phyloP scores from a whole-genome alignment of 2,329 filamentous ascomycete species.

The Chaetomium sp. region DNA sequence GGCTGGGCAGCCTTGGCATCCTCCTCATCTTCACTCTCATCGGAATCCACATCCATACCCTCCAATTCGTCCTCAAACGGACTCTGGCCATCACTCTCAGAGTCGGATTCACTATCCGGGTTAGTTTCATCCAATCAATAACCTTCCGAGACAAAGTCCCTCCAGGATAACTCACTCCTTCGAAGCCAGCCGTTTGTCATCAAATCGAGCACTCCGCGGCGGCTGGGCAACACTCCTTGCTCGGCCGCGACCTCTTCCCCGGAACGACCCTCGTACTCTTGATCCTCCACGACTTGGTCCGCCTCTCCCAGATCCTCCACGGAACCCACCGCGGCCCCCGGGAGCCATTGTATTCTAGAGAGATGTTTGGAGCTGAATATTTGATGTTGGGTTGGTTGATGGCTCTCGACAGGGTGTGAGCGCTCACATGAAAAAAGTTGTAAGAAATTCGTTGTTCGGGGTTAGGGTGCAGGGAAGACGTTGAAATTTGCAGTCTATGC shows the following conservation, averaged over 20 bases:
- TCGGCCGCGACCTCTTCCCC: conserved; percentile 24
- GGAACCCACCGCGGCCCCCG: conserved; percentile 23
- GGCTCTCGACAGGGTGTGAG: neutral
- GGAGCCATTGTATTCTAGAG: conserved; percentile 26
- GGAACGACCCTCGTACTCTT: conserved; percentile 20
- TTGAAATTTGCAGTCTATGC: too few relatives aligned
- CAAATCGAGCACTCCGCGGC: conserved; percentile 33
- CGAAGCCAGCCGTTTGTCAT: conserved; percentile 40
- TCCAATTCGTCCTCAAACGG: conserved; percentile 23
- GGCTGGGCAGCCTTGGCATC: conserved; percentile 38
- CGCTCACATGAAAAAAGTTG: too few relatives aligned
- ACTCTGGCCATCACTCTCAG: conserved; percentile 7
- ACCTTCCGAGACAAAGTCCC: neutral
- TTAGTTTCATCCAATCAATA: neutral
- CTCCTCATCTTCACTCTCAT: conserved; percentile 42
- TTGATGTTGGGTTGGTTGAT: neutral
- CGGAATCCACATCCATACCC: conserved; percentile 36
- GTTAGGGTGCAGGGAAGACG: too few relatives aligned
- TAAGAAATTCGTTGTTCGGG: too few relatives aligned
- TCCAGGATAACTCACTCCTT: conserved; percentile 33
- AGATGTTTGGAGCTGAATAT: neutral
- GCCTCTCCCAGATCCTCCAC: conserved; percentile 20
- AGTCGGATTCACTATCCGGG: conserved; percentile 17
- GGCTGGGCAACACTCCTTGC: conserved; percentile 16
- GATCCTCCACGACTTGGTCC: conserved; percentile 17